Conservation (phyloP, 345 rosid genomes). For the Euclidium syriacum region DNA sequence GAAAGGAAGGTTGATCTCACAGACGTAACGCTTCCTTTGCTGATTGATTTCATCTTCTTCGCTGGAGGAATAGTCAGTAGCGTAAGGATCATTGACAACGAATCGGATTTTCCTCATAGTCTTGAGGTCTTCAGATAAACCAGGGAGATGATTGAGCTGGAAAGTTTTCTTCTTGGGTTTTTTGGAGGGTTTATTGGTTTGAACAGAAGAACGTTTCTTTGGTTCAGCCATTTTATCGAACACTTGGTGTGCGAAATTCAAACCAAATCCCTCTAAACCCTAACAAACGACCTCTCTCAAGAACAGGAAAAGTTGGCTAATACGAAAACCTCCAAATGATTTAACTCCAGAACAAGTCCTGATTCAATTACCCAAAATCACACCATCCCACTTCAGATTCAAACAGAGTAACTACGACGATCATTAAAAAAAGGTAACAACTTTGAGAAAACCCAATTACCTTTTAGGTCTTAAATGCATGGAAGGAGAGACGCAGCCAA, state of each 20-base stretch:
- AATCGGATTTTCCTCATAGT: constrained; percentile 57
- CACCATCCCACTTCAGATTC: constrained; percentile 29
- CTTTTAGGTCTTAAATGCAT: constrained; percentile 75
- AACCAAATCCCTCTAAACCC: constrained; percentile 33
- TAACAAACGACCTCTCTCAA: constrained; percentile 45
- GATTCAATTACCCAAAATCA: constrained; percentile 25
- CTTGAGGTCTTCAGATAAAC: constrained; percentile 26
- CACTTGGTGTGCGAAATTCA: constrained; percentile 17
- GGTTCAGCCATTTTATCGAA: constrained; percentile 40
- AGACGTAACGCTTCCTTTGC: constrained; percentile 45
- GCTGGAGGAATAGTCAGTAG: constrained; percentile 77
- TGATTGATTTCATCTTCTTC: constrained; percentile 73
- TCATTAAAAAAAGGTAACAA: background rate
- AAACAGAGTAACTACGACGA: background rate
- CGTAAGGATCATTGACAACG: constrained; percentile 73
- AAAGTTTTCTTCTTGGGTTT: constrained; percentile 22
- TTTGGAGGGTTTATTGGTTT: constrained; percentile 21
- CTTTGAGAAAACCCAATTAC: constrained; percentile 23
- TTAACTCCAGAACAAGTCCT: constrained; percentile 72
- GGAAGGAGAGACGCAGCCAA: constrained; percentile 28
- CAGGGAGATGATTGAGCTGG: constrained; percentile 26
- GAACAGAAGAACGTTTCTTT: constrained; percentile 29
- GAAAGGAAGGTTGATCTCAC: constrained; percentile 51
- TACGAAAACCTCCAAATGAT: constrained; percentile 57
- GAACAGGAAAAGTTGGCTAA: constrained; percentile 52